Evolutionary conservation across 441 rosid genomes (phyloP).

Genomic region (Manihot esculenta): DNA sequence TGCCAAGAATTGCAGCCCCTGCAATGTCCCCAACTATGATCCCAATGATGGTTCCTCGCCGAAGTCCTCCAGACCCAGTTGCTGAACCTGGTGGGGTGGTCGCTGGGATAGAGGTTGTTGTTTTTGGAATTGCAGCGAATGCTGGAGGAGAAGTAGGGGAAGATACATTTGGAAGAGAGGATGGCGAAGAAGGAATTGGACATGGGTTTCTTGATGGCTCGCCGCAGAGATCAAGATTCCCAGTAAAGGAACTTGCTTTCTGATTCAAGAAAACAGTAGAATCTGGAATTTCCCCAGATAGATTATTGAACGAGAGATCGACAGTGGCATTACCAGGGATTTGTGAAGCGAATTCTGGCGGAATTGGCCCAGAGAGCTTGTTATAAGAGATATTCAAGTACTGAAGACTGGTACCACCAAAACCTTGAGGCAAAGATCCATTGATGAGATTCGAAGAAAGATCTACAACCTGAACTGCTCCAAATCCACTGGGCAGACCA

Average conservation of each 20-base stretch:
- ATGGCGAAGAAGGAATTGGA: slow-evolving; percentile 47
- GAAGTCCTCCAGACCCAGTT: slow-evolving; percentile 35
- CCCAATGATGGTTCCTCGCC: slow-evolving; percentile 46
- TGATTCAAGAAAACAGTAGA: slow-evolving; percentile 46
- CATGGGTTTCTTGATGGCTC: slow-evolving; percentile 48
- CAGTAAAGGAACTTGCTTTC: slow-evolving; percentile 39
- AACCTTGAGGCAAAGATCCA: slow-evolving; percentile 65
- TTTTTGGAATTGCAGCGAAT: slow-evolving; percentile 69
- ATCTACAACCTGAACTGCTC: slow-evolving; percentile 52
- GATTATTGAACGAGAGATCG: slow-evolving; percentile 73
- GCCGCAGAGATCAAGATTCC: slow-evolving; percentile 70
- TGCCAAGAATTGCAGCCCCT: slow-evolving; percentile 49
- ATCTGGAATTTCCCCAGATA: slow-evolving; percentile 67
- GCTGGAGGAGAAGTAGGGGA: slow-evolving; percentile 70
- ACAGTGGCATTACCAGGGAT: slow-evolving; percentile 55
- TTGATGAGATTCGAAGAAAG: slow-evolving; percentile 69
- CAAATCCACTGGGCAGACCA: slow-evolving; percentile 51
- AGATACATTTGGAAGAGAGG: slow-evolving; percentile 41
- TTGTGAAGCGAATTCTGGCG: slow-evolving; percentile 38
- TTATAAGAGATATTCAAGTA: slow-evolving; percentile 66
- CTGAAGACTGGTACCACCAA: slow-evolving; percentile 49
- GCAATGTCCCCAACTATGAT: slow-evolving; percentile 64
- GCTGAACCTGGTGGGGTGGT: slow-evolving; percentile 24
- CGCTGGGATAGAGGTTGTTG: slow-evolving; percentile 43
- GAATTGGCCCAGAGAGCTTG: slow-evolving; percentile 61